These are phyloP conservation scores for Silene conica DNA, from an alignment of 148 eudicot species.

Conservation along the genomic window DNA sequence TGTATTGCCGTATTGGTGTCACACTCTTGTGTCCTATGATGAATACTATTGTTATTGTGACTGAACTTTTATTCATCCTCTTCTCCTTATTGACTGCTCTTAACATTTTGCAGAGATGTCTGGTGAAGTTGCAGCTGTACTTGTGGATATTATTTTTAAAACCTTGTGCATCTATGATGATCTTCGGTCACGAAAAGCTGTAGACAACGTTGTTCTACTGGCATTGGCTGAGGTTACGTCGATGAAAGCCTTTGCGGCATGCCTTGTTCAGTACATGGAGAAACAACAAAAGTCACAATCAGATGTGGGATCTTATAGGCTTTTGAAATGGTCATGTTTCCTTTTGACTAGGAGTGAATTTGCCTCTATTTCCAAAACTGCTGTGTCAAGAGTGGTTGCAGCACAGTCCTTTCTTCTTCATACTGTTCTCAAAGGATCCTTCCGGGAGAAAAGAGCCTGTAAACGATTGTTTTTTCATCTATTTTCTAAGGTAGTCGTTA, in stretches of 20 bases:
- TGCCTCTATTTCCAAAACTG: slow-evolving; percentile 70
- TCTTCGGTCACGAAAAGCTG: slow-evolving; percentile 74
- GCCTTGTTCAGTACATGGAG: slow-evolving; percentile 85
- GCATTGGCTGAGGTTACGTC: slow-evolving; percentile 49
- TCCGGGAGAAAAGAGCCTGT: slow-evolving; percentile 70
- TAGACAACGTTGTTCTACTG: slow-evolving; percentile 69
- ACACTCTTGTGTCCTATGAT: background rate
- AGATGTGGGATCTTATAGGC: slow-evolving; percentile 67
- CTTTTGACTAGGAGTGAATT: slow-evolving; percentile 71
- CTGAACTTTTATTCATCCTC: background rate
- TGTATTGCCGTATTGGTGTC: background rate
- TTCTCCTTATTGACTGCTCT: slow-evolving; percentile 4
- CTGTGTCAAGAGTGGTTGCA: slow-evolving; percentile 60
- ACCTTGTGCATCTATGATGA: slow-evolving; percentile 80
- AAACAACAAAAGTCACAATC: slow-evolving; percentile 67
- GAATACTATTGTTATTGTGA: background rate
- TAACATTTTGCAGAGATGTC: slow-evolving; percentile 57
- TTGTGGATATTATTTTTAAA: slow-evolving; percentile 70
- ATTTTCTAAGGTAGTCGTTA: slow-evolving; percentile 57
- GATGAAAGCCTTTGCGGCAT: slow-evolving; percentile 86
- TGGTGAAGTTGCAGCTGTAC: slow-evolving; percentile 49
- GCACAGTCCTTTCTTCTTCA: slow-evolving; percentile 71
- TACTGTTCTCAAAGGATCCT: slow-evolving; percentile 58
- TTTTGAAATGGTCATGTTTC: slow-evolving; percentile 83
- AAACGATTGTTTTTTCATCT: slow-evolving; percentile 50